Evolutionary conservation across 2,329 filamentous ascomycete species (phyloP), one percentile per base, ranked within the genome.

Genomic region (Pseudogymnoascus sp.): DNA sequence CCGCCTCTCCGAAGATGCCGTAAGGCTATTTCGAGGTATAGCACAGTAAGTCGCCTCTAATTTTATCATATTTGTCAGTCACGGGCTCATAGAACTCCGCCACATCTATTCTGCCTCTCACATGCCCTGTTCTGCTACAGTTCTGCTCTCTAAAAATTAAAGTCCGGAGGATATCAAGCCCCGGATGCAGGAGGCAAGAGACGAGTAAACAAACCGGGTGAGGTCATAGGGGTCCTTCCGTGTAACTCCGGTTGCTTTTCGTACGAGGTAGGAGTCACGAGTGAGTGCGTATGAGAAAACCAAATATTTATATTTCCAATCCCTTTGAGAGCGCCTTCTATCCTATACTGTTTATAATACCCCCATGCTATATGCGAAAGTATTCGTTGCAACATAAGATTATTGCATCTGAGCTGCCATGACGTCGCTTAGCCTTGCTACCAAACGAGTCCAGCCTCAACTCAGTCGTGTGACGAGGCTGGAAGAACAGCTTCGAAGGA

Each of bases 401-500:
- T 2, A 52, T 29, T 5, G 42, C 42, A 52, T 29, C 42, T 52
- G 42, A 52, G 25, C 42, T 31, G 60, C 59, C 13, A 68, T 68
- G 67, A 64, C 48, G 60, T 65, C 66, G 18, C 62, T 65, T 5
- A 25, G 64, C 18, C 52, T 31, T 61, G 18, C 61, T 13, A 52
- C 59, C 25, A 59, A 33, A 42, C 63, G 60, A 60, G 60, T 27
- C 39, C 48, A 60, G 10, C 64, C 65, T 55, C 52, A 25, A 35
- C 62, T 68, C 40, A 58, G 60, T 45, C 18, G 21, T 12, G 61
- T 31, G 59, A 60, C 64, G n/a, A 40, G 33, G 2, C 39, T 63
- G 29, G 63, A 64, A 9, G 52, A 64, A 21, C 52, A 68, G 6
- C 58, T 66, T 29, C 63, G 65, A 13, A 67, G 69, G 55, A 60